Conservation (phyloP, 768 basidiomycete species). For the Galerina marginata region DNA sequence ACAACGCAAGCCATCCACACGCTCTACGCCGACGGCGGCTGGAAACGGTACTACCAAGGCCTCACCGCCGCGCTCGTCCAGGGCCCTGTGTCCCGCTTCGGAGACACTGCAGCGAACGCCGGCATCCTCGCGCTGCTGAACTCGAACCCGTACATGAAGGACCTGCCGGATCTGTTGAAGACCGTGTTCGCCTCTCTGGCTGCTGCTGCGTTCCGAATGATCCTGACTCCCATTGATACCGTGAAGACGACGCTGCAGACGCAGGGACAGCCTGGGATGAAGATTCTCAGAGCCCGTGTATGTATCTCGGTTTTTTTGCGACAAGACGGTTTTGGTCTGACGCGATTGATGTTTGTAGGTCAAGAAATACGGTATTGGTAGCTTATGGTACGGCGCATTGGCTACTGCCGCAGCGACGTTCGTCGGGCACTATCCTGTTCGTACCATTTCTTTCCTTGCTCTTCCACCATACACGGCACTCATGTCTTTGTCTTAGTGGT, state of each 20-base stretch:
- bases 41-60: constrained; percentile 87
- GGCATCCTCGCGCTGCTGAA: constrained; percentile 88
- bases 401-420: constrained; percentile 95
- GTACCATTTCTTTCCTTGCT: constrained; percentile 21
- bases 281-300: constrained; percentile 71
- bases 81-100: constrained; percentile 85
- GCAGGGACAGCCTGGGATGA: constrained; percentile 73
- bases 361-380: constrained; percentile 73
- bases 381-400: constrained; percentile 89
- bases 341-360: constrained; percentile 46
- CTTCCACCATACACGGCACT: neutral
- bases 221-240: constrained; percentile 92
- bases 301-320: constrained; percentile 12
- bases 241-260: constrained; percentile 96
- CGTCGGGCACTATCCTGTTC: constrained; percentile 87
- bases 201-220: constrained; percentile 87
- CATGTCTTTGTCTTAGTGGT: constrained; percentile 60
- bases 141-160: constrained; percentile 72
- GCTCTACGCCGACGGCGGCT: constrained; percentile 81
- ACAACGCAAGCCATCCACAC: constrained; percentile 67
- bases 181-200: constrained; percentile 80
- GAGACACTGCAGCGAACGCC: constrained; percentile 93
- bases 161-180: constrained; percentile 69
- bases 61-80: constrained; percentile 85
- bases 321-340: neutral